A percentile compares a stretch with the other conserved stretches of the same genome.
phyloP scores from a whole-genome alignment of 257 asterid species.

The Fraxinus anomala region DNA sequence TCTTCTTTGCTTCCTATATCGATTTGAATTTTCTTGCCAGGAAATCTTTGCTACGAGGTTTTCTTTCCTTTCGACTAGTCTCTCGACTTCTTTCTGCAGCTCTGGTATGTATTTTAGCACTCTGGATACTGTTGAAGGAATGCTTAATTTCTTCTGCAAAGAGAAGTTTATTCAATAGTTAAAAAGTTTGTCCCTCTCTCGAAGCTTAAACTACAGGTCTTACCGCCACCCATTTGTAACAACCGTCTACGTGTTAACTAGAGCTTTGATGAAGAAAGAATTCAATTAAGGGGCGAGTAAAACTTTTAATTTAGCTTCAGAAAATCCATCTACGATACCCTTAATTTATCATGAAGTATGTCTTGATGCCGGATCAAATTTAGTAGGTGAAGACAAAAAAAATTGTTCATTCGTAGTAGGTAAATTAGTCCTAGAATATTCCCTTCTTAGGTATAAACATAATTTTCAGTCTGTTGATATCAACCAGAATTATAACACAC shows the following conservation, averaged over 20 bases:
- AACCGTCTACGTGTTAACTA: not conserved
- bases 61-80: slow-evolving; percentile 45
- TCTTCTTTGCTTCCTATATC: slow-evolving; percentile 11
- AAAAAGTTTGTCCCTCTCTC: not conserved
- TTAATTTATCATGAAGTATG: no score
- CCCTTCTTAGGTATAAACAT: no score
- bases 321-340: no score
- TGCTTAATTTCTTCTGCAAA: slow-evolving; percentile 65
- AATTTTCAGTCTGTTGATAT: no score
- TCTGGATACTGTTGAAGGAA: slow-evolving; percentile 59
- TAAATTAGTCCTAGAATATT: no score
- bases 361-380: no score
- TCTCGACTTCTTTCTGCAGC: slow-evolving; percentile 59
- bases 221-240: no score
- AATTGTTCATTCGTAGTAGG: no score
- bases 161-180: not conserved
- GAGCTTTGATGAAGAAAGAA: not conserved
- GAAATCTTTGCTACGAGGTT: slow-evolving; percentile 33
- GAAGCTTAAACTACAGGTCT: not conserved
- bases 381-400: no score
- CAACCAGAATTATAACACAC: not conserved
- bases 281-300: no score
- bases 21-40: slow-evolving; percentile 14
- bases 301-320: no score
- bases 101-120: slow-evolving; percentile 77